These are phyloP conservation scores for Fusarium euwallaceae DNA, from an alignment of 2,329 filamentous ascomycete genomes.

Conservation along the genomic window DNA sequence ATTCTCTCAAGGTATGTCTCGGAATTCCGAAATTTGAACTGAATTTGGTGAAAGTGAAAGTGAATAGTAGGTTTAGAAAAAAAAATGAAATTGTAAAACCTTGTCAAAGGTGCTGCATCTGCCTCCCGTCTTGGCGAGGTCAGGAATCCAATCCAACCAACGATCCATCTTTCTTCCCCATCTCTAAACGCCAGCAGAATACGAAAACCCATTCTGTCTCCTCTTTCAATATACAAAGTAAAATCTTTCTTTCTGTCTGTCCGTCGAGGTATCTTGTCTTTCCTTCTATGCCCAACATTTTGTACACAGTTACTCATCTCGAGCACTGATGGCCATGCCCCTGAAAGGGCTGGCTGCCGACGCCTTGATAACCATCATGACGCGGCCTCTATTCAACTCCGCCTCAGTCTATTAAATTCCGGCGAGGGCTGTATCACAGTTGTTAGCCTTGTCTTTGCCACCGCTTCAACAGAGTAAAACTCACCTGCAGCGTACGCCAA, in stretches of 20 bases:
- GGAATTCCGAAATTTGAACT: background rate
- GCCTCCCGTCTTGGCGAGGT: slow-evolving; percentile 29
- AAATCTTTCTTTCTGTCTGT: slow-evolving; percentile 20
- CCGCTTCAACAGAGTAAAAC: slow-evolving; percentile 45
- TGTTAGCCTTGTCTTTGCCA: slow-evolving; percentile 27
- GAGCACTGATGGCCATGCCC: slow-evolving; percentile 8
- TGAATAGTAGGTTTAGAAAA: slow-evolving; percentile 7
- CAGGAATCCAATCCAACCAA: slow-evolving; percentile 21
- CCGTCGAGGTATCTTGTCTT: slow-evolving; percentile 25
- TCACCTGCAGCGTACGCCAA: slow-evolving; percentile 81
- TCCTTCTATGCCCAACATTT: slow-evolving; percentile 34
- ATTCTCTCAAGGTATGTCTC: background rate
- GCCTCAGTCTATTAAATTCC: slow-evolving; percentile 23
- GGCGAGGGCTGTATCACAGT: slow-evolving; percentile 36
- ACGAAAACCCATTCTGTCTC: slow-evolving; percentile 5
- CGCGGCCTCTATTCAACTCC: slow-evolving; percentile 1
- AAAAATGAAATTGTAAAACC: slow-evolving; percentile 20
- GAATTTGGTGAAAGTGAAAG: slow-evolving; percentile 1
- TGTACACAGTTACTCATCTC: slow-evolving; percentile 24
- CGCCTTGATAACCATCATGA: slow-evolving; percentile 3
- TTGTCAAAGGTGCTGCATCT: slow-evolving; percentile 31
- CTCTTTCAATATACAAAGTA: slow-evolving; percentile 36
- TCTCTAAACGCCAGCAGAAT: slow-evolving; percentile 11
- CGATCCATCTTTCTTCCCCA: slow-evolving; percentile 15
- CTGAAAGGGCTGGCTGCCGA: background rate